Evolutionary conservation across 2,329 filamentous ascomycete species (phyloP).

Genomic region (Ophiostoma angusticollis): DNA sequence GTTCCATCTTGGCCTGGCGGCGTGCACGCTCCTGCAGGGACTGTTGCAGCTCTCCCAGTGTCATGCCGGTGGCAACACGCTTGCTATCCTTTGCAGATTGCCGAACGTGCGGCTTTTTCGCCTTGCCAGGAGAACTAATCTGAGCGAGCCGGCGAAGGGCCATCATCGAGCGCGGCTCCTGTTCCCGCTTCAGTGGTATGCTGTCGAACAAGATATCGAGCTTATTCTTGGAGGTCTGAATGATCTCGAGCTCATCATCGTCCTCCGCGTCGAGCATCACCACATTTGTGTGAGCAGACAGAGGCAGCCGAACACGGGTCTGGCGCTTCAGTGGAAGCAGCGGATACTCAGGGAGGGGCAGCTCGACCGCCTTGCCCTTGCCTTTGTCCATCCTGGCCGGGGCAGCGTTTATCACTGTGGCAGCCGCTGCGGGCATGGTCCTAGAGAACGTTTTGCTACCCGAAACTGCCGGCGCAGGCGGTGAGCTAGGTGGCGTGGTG

Average conservation of each 20-base stretch:
- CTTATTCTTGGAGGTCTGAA: slow-evolving; percentile 34
- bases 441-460: no score
- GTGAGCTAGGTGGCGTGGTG: slow-evolving; percentile 67
- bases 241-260: slow-evolving; percentile 52
- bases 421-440: no score
- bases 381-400: slow-evolving; percentile 47
- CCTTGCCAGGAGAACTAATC: slow-evolving; percentile 46
- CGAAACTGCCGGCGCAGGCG: slow-evolving; percentile 25
- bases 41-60: slow-evolving; percentile 42
- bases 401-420: no score
- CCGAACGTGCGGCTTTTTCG: slow-evolving; percentile 13
- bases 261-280: slow-evolving; percentile 28
- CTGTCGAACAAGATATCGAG: slow-evolving; percentile 57
- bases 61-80: slow-evolving; percentile 20
- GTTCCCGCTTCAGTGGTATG: slow-evolving; percentile 47
- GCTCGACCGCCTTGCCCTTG: slow-evolving; percentile 39
- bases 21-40: slow-evolving; percentile 54
- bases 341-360: slow-evolving; percentile 16
- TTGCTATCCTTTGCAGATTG: slow-evolving; percentile 10
- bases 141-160: slow-evolving; percentile 64
- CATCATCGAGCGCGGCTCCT: slow-evolving; percentile 51
- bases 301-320: slow-evolving; percentile 34
- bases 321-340: slow-evolving; percentile 28
- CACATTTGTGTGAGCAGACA: slow-evolving; percentile 27
- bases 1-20: slow-evolving; percentile 65